A percentile compares a stretch with the other conserved stretches of the same genome.
Evolutionary conservation across 108 stramenopile species (phyloP).

Genomic region (Nannochloropsis salina): DNA sequence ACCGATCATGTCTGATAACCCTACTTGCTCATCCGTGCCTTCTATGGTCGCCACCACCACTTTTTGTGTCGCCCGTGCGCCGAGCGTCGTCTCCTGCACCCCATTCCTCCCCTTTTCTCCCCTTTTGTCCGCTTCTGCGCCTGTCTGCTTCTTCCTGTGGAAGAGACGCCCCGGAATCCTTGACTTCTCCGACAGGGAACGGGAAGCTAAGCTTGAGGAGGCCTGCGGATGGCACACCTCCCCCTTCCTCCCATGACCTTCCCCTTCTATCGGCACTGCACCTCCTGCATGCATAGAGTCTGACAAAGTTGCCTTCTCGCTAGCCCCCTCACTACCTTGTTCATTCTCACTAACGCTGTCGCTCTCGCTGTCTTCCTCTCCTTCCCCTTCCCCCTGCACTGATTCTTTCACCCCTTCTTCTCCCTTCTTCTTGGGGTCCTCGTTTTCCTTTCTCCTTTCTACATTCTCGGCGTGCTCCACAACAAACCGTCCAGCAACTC

Average conservation of each 20-base stretch:
- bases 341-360: not conserved
- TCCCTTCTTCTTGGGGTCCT: not conserved
- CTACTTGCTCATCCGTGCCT: not conserved
- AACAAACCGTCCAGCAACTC: too few species aligned
- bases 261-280: too few species aligned
- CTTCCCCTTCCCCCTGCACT: not conserved
- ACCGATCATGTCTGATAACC: not conserved
- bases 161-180: too few species aligned
- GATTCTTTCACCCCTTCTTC: not conserved
- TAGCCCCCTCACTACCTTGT: not conserved
- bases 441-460: too few species aligned
- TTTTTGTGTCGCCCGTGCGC: not conserved
- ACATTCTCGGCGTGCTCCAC: too few species aligned
- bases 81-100: not conserved
- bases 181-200: too few species aligned
- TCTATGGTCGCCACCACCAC: not conserved
- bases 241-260: too few species aligned
- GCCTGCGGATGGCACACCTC: too few species aligned
- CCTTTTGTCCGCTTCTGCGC: not conserved
- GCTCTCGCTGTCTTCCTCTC: not conserved
- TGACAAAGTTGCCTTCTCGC: not conserved
- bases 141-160: too few species aligned
- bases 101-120: not conserved
- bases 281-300: too few species aligned
- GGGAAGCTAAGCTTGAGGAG: too few species aligned